Evolutionary conservation across 352 stramenopile species (phyloP), one percentile per base, ranked within the genome.

Genomic region (Phytophthora foliorum): DNA sequence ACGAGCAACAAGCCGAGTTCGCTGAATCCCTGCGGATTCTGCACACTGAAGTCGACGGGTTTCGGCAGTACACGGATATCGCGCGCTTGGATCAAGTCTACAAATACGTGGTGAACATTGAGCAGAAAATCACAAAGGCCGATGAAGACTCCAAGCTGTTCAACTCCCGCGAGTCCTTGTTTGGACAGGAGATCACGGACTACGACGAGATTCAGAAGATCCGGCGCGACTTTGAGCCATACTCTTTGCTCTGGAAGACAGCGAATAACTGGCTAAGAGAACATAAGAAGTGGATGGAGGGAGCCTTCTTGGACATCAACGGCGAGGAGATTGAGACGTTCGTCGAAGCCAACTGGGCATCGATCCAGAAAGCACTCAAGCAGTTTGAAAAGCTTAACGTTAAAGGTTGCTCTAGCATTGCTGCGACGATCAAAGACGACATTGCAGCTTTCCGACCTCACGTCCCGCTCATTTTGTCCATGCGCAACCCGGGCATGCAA

Each of bases 211-310:
- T 98, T 21, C 78, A 89, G 41, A 92, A 96, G 45, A 93, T 98
- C 46, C 77, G 83, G 0, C 95, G 97, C 27, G 81, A 94, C 32
- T 98, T 99, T 69, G 95, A 99, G 53, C 94, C 96, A 7, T 99
- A 98, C 67, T 95, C 90, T n/a, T 84, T 95, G 41, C 72, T 99
- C 4, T 99, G 96, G 96, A 96, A 97, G 67, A 97, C 87, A 2
- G 84, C 88, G 5, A 92, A 97, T 56, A 87, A 87, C 29, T 99
- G 95, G 95, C 68, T 97, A n/a, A 81, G 93, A 57, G 88, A 95
- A 56, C 90, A 98, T 60, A 93, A 96, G 60, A 94, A 92, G 62
- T 99, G 95, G 94, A 97, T 97, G 80, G 86, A 95, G 16, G 88
- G 82, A 34, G 81, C 91, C 2, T 98, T 99, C 62, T 55, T 97